phyloP scores from a whole-genome alignment of 2,329 filamentous ascomycete species.

The Fusarium citri region DNA sequence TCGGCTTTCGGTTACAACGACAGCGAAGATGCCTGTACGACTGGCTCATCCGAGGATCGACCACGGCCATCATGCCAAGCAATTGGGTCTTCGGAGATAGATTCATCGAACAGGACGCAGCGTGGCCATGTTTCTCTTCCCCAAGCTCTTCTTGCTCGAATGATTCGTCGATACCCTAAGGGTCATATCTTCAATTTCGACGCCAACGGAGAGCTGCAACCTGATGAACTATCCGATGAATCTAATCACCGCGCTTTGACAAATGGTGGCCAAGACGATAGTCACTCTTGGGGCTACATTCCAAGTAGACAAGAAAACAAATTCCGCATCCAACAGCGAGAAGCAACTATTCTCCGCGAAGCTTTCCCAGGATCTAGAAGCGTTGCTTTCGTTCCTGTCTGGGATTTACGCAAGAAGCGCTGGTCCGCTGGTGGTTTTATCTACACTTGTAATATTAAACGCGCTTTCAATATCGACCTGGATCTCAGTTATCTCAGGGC shows the following conservation, averaged over 20 bases:
- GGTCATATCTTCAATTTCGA: slow-evolving; percentile 61
- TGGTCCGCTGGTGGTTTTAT: slow-evolving; percentile 64
- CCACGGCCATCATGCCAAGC: slow-evolving; percentile 15
- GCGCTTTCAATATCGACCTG: slow-evolving; percentile 58
- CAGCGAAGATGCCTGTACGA: slow-evolving; percentile 22
- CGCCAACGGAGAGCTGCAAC: slow-evolving; percentile 51
- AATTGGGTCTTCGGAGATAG: slow-evolving; percentile 25
- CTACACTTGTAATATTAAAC: slow-evolving; percentile 58
- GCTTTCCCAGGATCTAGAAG: slow-evolving; percentile 59
- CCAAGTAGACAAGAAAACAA: not conserved
- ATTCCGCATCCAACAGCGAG: slow-evolving; percentile 22
- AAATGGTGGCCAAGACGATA: not conserved
- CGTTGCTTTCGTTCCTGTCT: slow-evolving; percentile 61
- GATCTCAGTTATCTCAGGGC: slow-evolving; percentile 64
- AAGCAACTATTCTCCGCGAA: slow-evolving; percentile 46
- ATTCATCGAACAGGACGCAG: not conserved
- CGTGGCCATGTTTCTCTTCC: slow-evolving; percentile 46
- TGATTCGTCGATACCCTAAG: slow-evolving; percentile 58
- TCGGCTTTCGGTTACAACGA: slow-evolving; percentile 19
- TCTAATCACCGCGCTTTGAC: not conserved
- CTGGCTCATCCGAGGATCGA: slow-evolving; percentile 25
- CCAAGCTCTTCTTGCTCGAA: slow-evolving; percentile 54
- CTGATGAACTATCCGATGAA: slow-evolving; percentile 47
- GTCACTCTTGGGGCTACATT: not conserved
- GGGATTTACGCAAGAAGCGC: slow-evolving; percentile 58